Conservation (phyloP, 768 basidiomycete species). For the Boletus insuetus region DNA sequence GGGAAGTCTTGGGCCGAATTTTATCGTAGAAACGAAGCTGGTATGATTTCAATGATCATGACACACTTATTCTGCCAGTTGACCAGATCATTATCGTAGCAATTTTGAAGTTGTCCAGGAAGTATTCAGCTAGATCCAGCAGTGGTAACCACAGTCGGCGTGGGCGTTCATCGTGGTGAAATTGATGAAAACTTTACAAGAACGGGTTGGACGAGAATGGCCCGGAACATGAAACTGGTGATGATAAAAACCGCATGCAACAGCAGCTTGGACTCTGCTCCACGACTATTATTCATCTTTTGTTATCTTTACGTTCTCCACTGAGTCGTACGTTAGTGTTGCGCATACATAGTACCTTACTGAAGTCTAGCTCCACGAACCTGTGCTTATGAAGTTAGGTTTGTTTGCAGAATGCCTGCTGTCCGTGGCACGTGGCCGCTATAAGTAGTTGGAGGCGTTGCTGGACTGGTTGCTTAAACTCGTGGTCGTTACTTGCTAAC, state of each 20-base stretch:
- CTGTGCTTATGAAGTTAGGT: not conserved
- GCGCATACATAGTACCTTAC: conserved; percentile 8
- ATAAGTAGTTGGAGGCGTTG: conserved; percentile 25
- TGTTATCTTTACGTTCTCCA: conserved; percentile 1
- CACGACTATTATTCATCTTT: not conserved
- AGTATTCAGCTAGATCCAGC: conserved; percentile 18
- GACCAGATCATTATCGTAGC: conserved; percentile 13
- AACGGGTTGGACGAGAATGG: conserved; percentile 16
- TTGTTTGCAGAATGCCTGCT: conserved; percentile 9
- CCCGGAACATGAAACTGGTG: conserved; percentile 22
- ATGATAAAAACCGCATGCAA: conserved; percentile 8
- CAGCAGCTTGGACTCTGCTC: not conserved
- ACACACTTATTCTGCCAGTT: not conserved
- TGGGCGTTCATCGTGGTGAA: conserved; percentile 24
- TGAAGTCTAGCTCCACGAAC: not conserved
- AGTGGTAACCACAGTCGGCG: conserved; percentile 16
- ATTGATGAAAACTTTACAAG: conserved; percentile 5
- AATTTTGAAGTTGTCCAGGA: conserved; percentile 25
- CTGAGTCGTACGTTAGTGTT: not conserved
- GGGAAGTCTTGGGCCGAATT: conserved; percentile 61
- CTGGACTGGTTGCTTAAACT: not conserved
- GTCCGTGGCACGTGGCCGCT: conserved; percentile 25
- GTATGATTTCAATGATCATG: conserved; percentile 36
- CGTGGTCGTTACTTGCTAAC: conserved; percentile 16
- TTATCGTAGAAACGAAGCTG: conserved; percentile 48